phyloP scores from a whole-genome alignment of 306 rosid genomes.

The Prinsepia uniflora region DNA sequence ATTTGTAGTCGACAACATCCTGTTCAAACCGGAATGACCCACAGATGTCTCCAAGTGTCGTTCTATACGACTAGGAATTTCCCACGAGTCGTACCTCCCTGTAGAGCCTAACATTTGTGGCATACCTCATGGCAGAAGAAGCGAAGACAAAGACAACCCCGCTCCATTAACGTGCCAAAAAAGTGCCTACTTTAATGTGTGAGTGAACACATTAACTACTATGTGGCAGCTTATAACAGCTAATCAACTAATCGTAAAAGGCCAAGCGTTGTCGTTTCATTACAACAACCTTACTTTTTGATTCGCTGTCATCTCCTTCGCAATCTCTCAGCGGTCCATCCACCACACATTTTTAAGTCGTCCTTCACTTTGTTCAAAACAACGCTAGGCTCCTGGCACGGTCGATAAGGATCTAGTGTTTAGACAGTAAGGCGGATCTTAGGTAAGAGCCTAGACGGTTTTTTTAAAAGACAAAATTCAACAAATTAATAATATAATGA shows the following conservation, averaged over 20 bases:
- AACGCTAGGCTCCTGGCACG: too few species aligned
- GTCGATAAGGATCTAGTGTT: too few species aligned
- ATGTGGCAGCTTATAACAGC: not conserved
- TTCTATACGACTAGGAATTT: not conserved
- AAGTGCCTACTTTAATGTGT: too few species aligned
- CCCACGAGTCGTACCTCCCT: not conserved
- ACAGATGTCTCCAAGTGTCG: not conserved
- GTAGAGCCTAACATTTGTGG: not conserved
- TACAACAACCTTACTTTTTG: slow-evolving; percentile 12
- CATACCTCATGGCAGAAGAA: not conserved
- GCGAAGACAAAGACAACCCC: too few species aligned
- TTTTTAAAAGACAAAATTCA: too few species aligned
- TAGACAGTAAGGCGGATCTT: too few species aligned
- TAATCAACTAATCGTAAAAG: not conserved
- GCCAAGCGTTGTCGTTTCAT: not conserved
- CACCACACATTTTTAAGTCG: slow-evolving; percentile 13
- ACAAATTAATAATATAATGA: too few species aligned
- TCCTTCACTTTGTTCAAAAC: too few species aligned
- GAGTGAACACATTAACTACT: not conserved
- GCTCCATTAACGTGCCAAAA: not conserved
- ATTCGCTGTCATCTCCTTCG: slow-evolving; percentile 31
- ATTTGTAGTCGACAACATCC: not conserved
- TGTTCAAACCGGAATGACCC: not conserved
- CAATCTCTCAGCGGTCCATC: slow-evolving; percentile 28
- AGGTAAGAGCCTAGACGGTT: too few species aligned